Evolutionary conservation across 441 rosid genomes (phyloP).

Genomic region (Manihot esculenta): DNA sequence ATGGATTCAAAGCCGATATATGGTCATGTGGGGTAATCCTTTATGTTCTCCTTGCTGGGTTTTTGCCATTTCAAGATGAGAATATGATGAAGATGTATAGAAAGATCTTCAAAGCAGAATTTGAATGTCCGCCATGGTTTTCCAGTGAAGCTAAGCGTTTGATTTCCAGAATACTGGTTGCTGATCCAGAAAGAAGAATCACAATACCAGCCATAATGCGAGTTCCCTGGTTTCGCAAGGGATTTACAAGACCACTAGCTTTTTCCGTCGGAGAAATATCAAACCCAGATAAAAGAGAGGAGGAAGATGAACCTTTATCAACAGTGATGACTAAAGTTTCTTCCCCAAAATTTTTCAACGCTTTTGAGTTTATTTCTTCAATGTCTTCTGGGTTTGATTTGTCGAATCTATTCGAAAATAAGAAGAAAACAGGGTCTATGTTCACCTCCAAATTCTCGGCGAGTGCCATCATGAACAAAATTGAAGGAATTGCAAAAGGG

Average conservation of each 20-base stretch:
- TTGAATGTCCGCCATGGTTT: slow-evolving; percentile 72
- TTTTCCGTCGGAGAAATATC: slow-evolving; percentile 30
- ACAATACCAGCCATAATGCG: slow-evolving; percentile 59
- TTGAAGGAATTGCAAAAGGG: slow-evolving; percentile 53
- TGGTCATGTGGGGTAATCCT: slow-evolving; percentile 92
- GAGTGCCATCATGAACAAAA: slow-evolving; percentile 41
- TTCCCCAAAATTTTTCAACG: slow-evolving; percentile 76
- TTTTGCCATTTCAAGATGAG: slow-evolving; percentile 74
- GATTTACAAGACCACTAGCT: slow-evolving; percentile 34
- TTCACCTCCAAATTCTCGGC: slow-evolving; percentile 73
- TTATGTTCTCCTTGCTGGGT: slow-evolving; percentile 77
- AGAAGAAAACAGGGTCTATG: slow-evolving; percentile 49
- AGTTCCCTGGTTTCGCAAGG: slow-evolving; percentile 62
- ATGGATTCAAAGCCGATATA: slow-evolving; percentile 68
- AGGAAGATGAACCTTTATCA: slow-evolving; percentile 13
- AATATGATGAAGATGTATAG: slow-evolving; percentile 77
- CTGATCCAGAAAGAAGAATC: slow-evolving; percentile 58
- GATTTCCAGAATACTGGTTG: slow-evolving; percentile 53
- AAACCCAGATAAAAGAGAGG: slow-evolving; percentile 18
- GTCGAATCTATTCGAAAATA: slow-evolving; percentile 59
- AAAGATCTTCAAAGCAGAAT: slow-evolving; percentile 67
- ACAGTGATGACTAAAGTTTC: slow-evolving; percentile 24
- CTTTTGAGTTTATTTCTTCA: slow-evolving; percentile 76
- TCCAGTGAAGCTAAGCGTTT: slow-evolving; percentile 56
- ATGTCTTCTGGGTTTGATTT: slow-evolving; percentile 86